Evolutionary conservation across 345 rosid genomes (phyloP).

Genomic region (Syzygium jambos): DNA sequence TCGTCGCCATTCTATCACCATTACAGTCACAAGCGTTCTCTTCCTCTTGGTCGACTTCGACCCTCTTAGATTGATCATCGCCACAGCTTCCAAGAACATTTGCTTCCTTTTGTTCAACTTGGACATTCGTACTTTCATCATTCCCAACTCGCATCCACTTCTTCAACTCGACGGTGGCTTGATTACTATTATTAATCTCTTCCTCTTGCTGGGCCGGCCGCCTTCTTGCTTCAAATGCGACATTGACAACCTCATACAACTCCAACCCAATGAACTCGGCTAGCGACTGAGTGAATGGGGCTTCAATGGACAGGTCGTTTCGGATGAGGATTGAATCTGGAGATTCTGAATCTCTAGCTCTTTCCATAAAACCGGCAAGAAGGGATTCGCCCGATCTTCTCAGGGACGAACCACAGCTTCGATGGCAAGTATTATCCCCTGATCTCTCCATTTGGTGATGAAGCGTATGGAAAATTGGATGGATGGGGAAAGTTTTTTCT

Average conservation of each 20-base stretch:
- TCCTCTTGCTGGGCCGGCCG: background rate
- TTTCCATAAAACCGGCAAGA: background rate
- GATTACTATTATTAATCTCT: background rate
- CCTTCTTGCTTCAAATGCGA: background rate
- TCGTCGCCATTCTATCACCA: background rate
- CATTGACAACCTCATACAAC: background rate
- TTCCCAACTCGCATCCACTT: background rate
- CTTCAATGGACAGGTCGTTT: background rate
- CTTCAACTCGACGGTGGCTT: background rate
- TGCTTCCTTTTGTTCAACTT: background rate
- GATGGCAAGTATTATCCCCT: background rate
- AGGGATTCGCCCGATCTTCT: background rate
- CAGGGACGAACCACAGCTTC: background rate
- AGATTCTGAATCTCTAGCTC: background rate
- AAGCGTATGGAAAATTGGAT: background rate
- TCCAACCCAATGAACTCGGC: background rate
- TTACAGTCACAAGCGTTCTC: background rate
- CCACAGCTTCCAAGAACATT: background rate
- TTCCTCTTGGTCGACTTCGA: background rate
- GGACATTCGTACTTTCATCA: background rate
- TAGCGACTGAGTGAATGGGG: background rate
- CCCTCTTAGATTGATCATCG: background rate
- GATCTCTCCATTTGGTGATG: background rate
- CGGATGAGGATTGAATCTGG: background rate
- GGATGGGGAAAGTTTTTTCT: background rate